Evolutionary conservation across 495 filamentous ascomycete species (phyloP).

Genomic region (Pseudomonodictys pantanalensis): DNA sequence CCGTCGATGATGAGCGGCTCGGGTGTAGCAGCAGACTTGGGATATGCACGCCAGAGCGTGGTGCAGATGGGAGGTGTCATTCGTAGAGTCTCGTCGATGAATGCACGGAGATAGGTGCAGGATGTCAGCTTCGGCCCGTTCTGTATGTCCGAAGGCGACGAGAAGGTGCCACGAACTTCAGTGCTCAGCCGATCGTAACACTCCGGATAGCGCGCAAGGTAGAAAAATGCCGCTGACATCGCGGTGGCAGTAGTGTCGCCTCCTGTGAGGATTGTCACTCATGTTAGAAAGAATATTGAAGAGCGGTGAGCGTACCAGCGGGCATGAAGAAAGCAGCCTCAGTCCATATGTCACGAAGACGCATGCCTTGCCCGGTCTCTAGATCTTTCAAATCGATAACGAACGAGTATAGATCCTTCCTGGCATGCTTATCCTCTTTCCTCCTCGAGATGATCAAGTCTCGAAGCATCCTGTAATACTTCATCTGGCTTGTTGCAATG

Average conservation of each 20-base stretch:
- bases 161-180: conserved; percentile 55
- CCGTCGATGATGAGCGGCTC: conserved; percentile 43
- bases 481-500: not conserved
- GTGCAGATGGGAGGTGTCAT: conserved; percentile 58
- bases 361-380: conserved; percentile 8
- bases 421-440: not conserved
- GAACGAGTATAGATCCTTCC: conserved; percentile 9
- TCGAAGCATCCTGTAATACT: not conserved
- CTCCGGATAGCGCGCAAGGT: conserved; percentile 52
- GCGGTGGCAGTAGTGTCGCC: conserved; percentile 35
- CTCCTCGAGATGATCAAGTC: not conserved
- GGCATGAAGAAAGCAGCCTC: conserved; percentile 13
- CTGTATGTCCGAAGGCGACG: conserved; percentile 48
- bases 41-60: conserved; percentile 57
- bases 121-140: conserved; percentile 43
- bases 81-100: conserved; percentile 60
- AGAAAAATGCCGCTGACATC: conserved; percentile 57
- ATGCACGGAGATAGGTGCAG: conserved; percentile 53
- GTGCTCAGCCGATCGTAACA: conserved; percentile 44
- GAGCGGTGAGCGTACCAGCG: conserved; percentile 1
- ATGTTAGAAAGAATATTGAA: not conserved
- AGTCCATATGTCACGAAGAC: conserved; percentile 4
- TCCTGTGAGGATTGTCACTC: not conserved
- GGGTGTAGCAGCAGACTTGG: conserved; percentile 39
- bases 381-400: conserved; percentile 8